Evolutionary conservation across 2,329 filamentous ascomycete genomes (phyloP), one percentile per base, ranked within the genome.

Genomic region (Akanthomyces uredinophilus): DNA sequence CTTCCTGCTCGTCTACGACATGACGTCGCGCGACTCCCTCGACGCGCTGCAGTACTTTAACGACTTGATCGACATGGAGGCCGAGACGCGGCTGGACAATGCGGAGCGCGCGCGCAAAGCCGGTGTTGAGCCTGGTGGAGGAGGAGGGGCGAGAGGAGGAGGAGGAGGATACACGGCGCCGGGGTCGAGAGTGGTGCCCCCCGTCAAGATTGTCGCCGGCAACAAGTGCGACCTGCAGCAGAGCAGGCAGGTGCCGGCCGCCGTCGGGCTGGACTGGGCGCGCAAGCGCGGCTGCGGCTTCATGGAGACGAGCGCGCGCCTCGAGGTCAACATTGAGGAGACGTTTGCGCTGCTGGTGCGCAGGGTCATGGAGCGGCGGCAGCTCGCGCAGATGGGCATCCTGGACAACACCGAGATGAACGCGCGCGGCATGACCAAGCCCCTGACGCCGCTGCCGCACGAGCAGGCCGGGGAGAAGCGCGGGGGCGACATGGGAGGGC

Each of bases 261-360:
- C 86, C 47, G 78, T 83, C 62, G 91, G 91, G 0, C 78, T 94
- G 49, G 89, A 92, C 68, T 95, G 91, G 90, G 89, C 91, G 56
- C 79, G 89, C 64, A 79, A 79, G 64, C 80, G 84, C 60, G 86
- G 86, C 49, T 94, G 90, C 75, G 91, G 90, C 44, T 95, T 95
- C 77, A 95, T 95, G 91, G 91, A 95, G 83, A 95, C 91, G 65
- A 92, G 88, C 70, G 91, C 91, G 5, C 79, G 90, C 60, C 85
- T 92, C 69, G 90, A 92, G 79, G 91, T 95, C 66, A 95, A 95
- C 72, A 91, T 95, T 65, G 91, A 95, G 74, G 91, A 95, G 82
- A 94, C 90, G 0, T 95, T 95, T 80, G 90, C 89, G 41, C 80
- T 87, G 44, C 84, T 88, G 63, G 82, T 88, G 49, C 79, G 84